Evolutionary conservation across 148 eudicot genomes (phyloP).

Genomic region (Nepenthes mirabilis): DNA sequence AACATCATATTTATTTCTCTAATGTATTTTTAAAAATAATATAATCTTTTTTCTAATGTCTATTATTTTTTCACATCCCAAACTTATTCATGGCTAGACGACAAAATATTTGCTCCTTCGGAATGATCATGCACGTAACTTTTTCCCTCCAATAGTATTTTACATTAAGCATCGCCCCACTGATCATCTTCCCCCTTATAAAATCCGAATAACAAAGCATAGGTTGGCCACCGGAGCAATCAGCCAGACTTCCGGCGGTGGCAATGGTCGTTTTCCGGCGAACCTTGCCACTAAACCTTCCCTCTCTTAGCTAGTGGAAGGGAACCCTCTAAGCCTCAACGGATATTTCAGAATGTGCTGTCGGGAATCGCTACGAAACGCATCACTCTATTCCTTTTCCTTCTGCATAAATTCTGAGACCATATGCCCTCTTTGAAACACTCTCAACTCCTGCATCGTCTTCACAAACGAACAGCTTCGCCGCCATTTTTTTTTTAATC

Average conservation of each 20-base stretch:
- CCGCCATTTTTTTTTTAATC: neutral
- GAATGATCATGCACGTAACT: too few species aligned
- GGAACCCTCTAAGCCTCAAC: conserved; percentile 4
- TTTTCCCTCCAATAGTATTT: too few species aligned
- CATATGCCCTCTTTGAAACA: conserved; percentile 25
- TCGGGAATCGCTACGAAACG: conserved; percentile 26
- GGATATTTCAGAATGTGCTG: conserved; percentile 64
- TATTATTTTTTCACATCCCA: too few species aligned
- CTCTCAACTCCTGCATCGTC: conserved; percentile 17
- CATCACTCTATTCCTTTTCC: conserved; percentile 17
- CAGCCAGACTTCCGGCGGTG: conserved; percentile 17
- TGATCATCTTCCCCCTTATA: neutral
- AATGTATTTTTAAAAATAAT: too few species aligned
- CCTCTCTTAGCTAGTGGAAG: conserved; percentile 30
- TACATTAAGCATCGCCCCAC: neutral
- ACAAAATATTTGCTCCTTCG: too few species aligned
- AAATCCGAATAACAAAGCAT: neutral
- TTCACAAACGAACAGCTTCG: neutral
- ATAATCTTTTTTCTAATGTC: too few species aligned
- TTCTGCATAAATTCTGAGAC: conserved; percentile 32
- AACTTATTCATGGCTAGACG: too few species aligned
- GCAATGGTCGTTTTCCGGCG: conserved; percentile 22
- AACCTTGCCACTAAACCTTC: conserved; percentile 19
- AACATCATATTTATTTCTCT: too few species aligned
- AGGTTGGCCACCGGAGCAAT: conserved; percentile 2